phyloP scores from a whole-genome alignment of 75 land plant genomes.

The Sequoia sempervirens region DNA sequence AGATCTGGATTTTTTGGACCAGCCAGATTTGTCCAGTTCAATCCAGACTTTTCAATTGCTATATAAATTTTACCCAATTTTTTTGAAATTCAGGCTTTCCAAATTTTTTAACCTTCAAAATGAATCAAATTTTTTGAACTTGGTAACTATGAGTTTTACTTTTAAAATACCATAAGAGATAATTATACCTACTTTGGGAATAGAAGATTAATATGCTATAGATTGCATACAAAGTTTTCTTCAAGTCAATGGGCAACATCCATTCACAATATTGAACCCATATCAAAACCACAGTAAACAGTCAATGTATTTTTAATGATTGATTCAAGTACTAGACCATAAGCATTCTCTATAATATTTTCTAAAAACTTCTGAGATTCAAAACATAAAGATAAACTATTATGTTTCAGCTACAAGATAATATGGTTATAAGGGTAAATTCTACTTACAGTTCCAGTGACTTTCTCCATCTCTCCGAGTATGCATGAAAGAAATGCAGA shows the following conservation, averaged over 20 bases:
- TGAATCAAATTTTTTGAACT: no score
- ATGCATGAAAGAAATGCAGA: conserved; percentile 30
- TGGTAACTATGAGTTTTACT: neutral
- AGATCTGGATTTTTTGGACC: no score
- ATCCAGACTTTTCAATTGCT: no score
- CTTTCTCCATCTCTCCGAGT: conserved; percentile 39
- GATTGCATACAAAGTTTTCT: neutral
- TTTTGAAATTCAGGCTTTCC: no score
- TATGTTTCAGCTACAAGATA: neutral
- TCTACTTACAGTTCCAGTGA: conserved; percentile 35
- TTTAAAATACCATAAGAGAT: neutral
- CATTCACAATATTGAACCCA: neutral
- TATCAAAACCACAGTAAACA: neutral
- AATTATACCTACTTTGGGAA: neutral
- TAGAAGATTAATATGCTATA: neutral
- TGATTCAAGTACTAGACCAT: neutral
- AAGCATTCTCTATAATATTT: neutral
- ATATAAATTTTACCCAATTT: no score
- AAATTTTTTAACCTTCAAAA: no score
- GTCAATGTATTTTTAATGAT: neutral
- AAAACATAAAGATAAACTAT: neutral
- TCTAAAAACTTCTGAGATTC: neutral
- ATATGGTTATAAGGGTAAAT: neutral
- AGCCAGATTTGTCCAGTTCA: no score
- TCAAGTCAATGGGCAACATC: neutral